Conservation (phyloP, 129 eudicot genomes). For the Pittosporum tobira region DNA sequence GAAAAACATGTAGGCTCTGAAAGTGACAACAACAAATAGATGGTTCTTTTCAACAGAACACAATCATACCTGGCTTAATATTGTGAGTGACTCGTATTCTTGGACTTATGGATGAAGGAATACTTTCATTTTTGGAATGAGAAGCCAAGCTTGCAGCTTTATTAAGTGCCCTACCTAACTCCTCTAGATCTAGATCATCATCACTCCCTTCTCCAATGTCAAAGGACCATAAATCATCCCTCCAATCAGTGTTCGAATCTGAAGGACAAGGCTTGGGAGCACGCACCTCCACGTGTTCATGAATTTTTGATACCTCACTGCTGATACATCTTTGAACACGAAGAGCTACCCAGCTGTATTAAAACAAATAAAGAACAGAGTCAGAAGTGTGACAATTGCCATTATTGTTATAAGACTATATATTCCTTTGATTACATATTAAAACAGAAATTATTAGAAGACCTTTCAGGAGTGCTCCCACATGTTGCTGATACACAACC, state of each 20-base stretch:
- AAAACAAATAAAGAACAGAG: slow-evolving; percentile 1
- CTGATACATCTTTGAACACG: slow-evolving; percentile 55
- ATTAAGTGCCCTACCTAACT: slow-evolving; percentile 52
- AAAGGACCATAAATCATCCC: slow-evolving; percentile 50
- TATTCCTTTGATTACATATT: background rate
- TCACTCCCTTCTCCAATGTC: slow-evolving; percentile 34
- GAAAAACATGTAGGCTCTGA: too few relatives aligned
- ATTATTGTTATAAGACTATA: background rate
- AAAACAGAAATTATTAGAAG: background rate
- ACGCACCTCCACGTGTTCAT: slow-evolving; percentile 6
- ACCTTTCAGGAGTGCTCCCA: slow-evolving; percentile 40
- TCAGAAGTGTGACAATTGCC: background rate
- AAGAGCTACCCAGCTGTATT: slow-evolving; percentile 76
- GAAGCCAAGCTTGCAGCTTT: slow-evolving; percentile 62
- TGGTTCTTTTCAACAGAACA: background rate
- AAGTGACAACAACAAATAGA: background rate
- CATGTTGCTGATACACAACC: slow-evolving; percentile 50
- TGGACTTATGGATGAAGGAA: slow-evolving; percentile 16
- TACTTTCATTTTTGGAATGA: slow-evolving; percentile 31
- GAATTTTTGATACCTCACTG: slow-evolving; percentile 18
- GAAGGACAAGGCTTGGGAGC: slow-evolving; percentile 20
- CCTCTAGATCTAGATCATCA: slow-evolving; percentile 63
- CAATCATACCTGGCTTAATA: slow-evolving; percentile 38
- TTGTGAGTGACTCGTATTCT: slow-evolving; percentile 27
- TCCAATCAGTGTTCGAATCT: slow-evolving; percentile 28